Base-by-base conservation (phyloP, 345 rosid genomes). In the Eucalyptus guilfoylei region DNA sequence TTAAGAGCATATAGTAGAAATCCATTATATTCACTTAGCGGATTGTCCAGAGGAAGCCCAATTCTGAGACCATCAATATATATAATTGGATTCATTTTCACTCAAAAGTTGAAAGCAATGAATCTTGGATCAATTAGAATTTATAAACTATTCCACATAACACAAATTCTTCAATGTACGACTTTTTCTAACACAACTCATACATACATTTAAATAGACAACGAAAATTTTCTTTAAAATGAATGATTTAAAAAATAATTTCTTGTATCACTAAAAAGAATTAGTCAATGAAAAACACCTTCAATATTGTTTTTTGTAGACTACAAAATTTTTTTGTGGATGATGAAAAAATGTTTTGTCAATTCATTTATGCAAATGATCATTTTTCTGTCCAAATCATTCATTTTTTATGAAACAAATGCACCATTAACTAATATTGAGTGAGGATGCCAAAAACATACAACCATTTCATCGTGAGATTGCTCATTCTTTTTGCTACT, bases 311-410 rank as follows among this genome's bases (percentile, higher is more conserved):
- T 52, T 19, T 52, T 21, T 52, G 26, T 52, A 52, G 26, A 21
- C 26, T 52, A 62, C 6, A 6, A 6, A 3, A 1, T 0, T 3
- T 0, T 3, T 3, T 62, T 14, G 14, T 58, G 64, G 13, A 58
- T 1, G 1, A 11, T 26, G 64, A 58, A 58, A 58, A 7, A 19
- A 1, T 3, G 1, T 5, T 58, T 12, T 6, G 2, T 60, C 16
- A 0, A 60, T 13, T 60, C 32, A 13, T 62, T 62, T 28, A 0
- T 12, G 2, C 16, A 62, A 28, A 7, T 0, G 1, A 62, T 62
- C 4, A 62, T 28, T 13, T 62, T 28, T 28, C 10, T 2, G 0
- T 30, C 14, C 2, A 28, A 28, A 28, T 28, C 9, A 30, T 62
- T 62, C 0, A 60, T 62, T 62, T 28, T 30, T 13, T 13, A 3